These are phyloP conservation scores for Elymus sibiricus DNA, from an alignment of 176 grass and related monocot species.

Conservation along the genomic window DNA sequence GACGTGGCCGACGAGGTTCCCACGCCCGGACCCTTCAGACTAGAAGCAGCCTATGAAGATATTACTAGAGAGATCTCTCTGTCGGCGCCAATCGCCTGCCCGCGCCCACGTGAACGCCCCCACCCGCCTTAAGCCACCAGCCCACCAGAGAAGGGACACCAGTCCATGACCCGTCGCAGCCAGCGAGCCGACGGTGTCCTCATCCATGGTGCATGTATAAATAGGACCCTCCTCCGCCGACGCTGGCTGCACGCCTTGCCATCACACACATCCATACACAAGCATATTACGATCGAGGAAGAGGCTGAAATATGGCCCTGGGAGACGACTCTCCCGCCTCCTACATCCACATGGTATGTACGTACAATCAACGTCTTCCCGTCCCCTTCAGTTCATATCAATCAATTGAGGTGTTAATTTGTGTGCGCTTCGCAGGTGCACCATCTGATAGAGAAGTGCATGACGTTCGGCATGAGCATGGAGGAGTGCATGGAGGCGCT, in stretches of 20 bases:
- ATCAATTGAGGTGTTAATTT: no score
- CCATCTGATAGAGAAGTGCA: constrained; percentile 78
- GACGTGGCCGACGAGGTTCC: not conserved
- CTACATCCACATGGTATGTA: constrained; percentile 78
- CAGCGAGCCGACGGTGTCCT: constrained; percentile 31
- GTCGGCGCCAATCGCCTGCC: constrained; percentile 44
- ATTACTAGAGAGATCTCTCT: no score
- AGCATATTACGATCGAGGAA: not conserved
- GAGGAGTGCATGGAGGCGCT: constrained; percentile 84
- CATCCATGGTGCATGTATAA: constrained; percentile 50
- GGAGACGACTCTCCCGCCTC: constrained; percentile 55
- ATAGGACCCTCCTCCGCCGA: constrained; percentile 38
- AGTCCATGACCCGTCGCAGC: not conserved
- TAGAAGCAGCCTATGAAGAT: not conserved
- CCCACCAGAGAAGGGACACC: no score
- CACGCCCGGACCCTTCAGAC: not conserved
- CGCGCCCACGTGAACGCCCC: constrained; percentile 49
- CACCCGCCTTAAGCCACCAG: no score
- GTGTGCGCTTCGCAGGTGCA: constrained; percentile 46
- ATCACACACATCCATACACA: not conserved
- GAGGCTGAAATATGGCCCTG: constrained; percentile 28
- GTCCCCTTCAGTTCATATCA: not conserved
- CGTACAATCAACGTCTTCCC: not conserved
- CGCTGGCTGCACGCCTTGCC: constrained; percentile 58
- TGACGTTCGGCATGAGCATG: constrained; percentile 84